Conservation (phyloP, 768 basidiomycete genomes). For the Stropharia rugosoannulata region DNA sequence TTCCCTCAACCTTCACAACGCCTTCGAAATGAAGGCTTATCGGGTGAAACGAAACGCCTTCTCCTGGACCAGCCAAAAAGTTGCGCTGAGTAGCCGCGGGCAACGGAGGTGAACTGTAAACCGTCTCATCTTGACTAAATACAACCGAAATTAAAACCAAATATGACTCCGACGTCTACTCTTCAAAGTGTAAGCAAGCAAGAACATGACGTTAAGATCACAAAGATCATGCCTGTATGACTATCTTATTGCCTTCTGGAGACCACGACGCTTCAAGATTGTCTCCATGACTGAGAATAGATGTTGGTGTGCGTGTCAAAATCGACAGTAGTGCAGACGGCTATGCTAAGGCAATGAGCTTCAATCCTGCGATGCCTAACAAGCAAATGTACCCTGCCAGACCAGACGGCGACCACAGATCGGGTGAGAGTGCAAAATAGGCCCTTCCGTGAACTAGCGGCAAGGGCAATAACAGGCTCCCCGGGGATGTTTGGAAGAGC, state of each 20-base stretch:
- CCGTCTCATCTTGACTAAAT: conserved; percentile 51
- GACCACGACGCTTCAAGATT: conserved; percentile 80
- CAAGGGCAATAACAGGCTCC: conserved; percentile 57
- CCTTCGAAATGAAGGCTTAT: conserved; percentile 75
- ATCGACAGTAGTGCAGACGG: conserved; percentile 72
- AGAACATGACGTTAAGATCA: not conserved
- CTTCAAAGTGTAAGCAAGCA: not conserved
- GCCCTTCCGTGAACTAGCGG: conserved; percentile 71
- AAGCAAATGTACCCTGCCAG: conserved; percentile 54
- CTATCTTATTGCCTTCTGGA: conserved; percentile 74
- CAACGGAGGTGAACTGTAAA: conserved; percentile 54
- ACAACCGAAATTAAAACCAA: conserved; percentile 74
- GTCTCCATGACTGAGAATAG: conserved; percentile 81
- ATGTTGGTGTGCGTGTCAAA: conserved; percentile 73
- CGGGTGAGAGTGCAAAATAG: conserved; percentile 77
- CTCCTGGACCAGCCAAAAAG: conserved; percentile 81
- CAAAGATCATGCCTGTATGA: conserved; percentile 54
- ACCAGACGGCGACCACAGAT: conserved; percentile 75
- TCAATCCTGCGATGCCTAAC: not conserved
- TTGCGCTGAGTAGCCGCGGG: conserved; percentile 58
- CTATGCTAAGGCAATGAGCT: conserved; percentile 33
- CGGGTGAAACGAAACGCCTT: conserved; percentile 68
- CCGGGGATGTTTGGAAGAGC: conserved; percentile 61
- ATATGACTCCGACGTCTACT: conserved; percentile 77
- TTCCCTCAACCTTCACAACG: conserved; percentile 76